Base-by-base conservation (phyloP, 108 stramenopile genomes). In the Mediolabrus comicus region DNA sequence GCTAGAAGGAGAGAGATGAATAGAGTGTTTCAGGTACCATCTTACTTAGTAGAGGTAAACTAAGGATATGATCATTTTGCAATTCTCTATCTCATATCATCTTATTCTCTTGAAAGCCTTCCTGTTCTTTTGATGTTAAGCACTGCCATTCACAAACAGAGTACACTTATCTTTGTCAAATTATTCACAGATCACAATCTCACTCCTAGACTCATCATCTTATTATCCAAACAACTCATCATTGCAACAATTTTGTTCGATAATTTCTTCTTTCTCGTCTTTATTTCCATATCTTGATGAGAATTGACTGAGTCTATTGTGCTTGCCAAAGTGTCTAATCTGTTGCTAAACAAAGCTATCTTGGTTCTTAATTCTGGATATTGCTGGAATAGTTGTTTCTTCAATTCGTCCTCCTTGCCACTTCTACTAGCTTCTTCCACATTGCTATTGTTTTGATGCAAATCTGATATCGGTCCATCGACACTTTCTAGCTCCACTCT, bases 141-240 rank as follows among this genome's bases (percentile, higher is more conserved):
- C n/a, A n/a, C n/a, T n/a, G n/a, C n/a, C n/a, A n/a, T n/a, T n/a
- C n/a, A n/a, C n/a, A n/a, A n/a, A n/a, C n/a, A n/a, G n/a, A n/a
- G n/a, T n/a, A 10, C 36, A 38, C 5, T 0, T 13, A 38, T 10
- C 36, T 13, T 38, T 38, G 9, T 10, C 6, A 10, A 6, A 33
- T 38, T 13, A n/a, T n/a, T n/a, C n/a, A n/a, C n/a, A n/a, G n/a
- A 38, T 38, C 36, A 38, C 36, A 38, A 11, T 38, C 36, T 38
- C 36, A 38, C 36, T 38, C 36, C 53, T 10, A 55, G 30, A 27
- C 60, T 33, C 31, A 73, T 59, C 0, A 77, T 29, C 27, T 61
- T 49, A n/a, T 27, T 66, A 33, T 79, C 77, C 65, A 79, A 62
- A 51, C 54, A 53, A 57, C 67, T 66, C 77, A 79, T 79, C 53